Evolutionary conservation across 768 basidiomycete species (phyloP).

Genomic region (Xerocomellus intermedius): DNA sequence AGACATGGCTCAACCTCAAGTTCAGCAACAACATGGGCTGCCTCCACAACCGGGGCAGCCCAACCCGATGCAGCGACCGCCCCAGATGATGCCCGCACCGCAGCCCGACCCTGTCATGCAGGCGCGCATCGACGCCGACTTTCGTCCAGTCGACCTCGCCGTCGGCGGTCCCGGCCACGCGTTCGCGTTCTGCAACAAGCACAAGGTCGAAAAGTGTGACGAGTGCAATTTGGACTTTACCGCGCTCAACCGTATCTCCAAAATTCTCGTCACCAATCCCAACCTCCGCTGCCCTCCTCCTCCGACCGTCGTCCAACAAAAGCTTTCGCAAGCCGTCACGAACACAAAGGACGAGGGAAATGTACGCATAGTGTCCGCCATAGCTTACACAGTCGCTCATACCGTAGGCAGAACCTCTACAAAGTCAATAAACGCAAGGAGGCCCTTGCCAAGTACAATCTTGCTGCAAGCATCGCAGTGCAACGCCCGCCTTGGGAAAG

Average conservation of each 20-base stretch:
- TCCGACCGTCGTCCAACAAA: conserved; percentile 69
- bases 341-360: conserved; percentile 94
- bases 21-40: conserved; percentile 52
- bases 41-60: conserved; percentile 33
- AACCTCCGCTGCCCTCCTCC: conserved; percentile 78
- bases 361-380: conserved; percentile 46
- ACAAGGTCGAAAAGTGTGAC: conserved; percentile 72
- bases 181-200: conserved; percentile 59
- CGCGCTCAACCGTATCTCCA: conserved; percentile 72
- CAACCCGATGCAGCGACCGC: conserved; percentile 33
- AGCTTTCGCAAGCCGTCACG: conserved; percentile 71
- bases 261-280: conserved; percentile 66
- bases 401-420: conserved; percentile 60
- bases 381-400: conserved; percentile 6
- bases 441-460: conserved; percentile 78
- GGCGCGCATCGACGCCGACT: conserved; percentile 75
- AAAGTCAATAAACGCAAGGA: conserved; percentile 66
- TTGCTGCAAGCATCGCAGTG: conserved; percentile 71
- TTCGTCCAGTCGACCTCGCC: conserved; percentile 52
- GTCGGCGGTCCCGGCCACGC: conserved; percentile 53
- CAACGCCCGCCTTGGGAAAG: conserved; percentile 89
- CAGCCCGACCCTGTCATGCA: conserved; percentile 71
- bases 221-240: conserved; percentile 74
- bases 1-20: conserved; percentile 63
- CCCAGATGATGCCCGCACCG: conserved; percentile 44